Base-by-base conservation (phyloP, 148 eudicot species). In the Arctostaphylos glauca region DNA sequence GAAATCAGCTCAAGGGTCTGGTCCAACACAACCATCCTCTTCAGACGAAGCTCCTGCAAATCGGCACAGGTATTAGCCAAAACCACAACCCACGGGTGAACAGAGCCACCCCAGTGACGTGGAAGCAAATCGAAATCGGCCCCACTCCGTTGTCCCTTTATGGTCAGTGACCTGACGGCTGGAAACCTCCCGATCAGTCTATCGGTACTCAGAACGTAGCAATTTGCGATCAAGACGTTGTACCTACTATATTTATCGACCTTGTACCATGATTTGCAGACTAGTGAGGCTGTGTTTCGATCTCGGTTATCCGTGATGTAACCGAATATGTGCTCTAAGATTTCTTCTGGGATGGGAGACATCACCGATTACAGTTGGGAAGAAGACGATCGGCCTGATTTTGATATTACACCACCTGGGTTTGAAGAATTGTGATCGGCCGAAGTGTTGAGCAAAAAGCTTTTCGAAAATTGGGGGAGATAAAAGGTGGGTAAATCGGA, bases 21-120 rank as follows among this genome's bases (percentile, higher is more conserved):
- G 6, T 72, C 76, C 21, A 19, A 72, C 19, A 72, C 76, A 14
- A 72, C 76, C 76, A 72, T 72, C 76, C 76, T 72, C 50, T 72
- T 72, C 50, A 43, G 9, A 48, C 76, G 41, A n/a, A 72, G 50
- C 50, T 44, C 76, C 50, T 72, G 49, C 50, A 72, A 18, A 44
- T 18, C 50, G n/a, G 4, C 4, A 9, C 76, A 43, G 5, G 18
- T 15, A 6, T 44, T 15, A 18, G 50, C 76, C 23, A 72, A 15
- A 15, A 15, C 76, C 50, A 41, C 76, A 18, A 72, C 50, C 76
- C 76, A 72, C 4, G 9, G 3, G 76, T 72, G 50, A 43, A 44
- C 48, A 47, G 50, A 46, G 3, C 76, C 76, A 18, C 76, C 76
- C 76, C 76, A 44, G 23, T 72, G 7, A 3, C 23, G 23, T 3